Base-by-base conservation (phyloP, 495 filamentous ascomycete species). In the Hyaloscypha variabilis region DNA sequence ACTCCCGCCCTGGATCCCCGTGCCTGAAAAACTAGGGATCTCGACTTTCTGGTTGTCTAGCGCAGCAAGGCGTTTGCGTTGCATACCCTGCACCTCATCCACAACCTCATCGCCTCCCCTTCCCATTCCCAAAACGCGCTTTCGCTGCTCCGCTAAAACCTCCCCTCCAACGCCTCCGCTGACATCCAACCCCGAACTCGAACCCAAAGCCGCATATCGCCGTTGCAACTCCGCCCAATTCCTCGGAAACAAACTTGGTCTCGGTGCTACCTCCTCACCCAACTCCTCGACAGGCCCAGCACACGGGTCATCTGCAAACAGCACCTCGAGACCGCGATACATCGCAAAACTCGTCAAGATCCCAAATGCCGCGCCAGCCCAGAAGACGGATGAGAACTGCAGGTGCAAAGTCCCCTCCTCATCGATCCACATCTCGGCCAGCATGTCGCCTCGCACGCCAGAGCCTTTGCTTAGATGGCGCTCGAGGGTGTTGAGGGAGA, bases 371-470 rank as follows among this genome's bases (percentile, higher is more conserved):
- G 6, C 25, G 19, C 58, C 61, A 0, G 70, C 64, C 4, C 24
- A 42, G 6, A n/a, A 13, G 5, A 69, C 11, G n/a, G 42, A 59
- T 4, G 67, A 62, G 65, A 69, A 72, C 13, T 72, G 46, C n/a
- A 72, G 42, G 28, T 66, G 65, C n/a, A 72, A n/a, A 19, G 56
- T 67, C 3, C 36, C 3, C 0, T 56, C 21, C 23, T 63, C 60
- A 26, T 72, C 70, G 26, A 69, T 29, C 31, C 49, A 71, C n/a
- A 69, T 58, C 14, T 71, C 66, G 5, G 64, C 10, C 10, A 67
- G 46, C 19, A 30, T 26, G 5, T 24, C 50, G 1, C 36, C 51
- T 28, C 66, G 56, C 8, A 4, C 17, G 39, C 17, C 17, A 56
- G 46, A 51, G 24, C 25, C 21, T 11, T 34, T 23, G 1, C 59